Conservation (phyloP, 352 stramenopile genomes). For the Achlya hypogyna region DNA sequence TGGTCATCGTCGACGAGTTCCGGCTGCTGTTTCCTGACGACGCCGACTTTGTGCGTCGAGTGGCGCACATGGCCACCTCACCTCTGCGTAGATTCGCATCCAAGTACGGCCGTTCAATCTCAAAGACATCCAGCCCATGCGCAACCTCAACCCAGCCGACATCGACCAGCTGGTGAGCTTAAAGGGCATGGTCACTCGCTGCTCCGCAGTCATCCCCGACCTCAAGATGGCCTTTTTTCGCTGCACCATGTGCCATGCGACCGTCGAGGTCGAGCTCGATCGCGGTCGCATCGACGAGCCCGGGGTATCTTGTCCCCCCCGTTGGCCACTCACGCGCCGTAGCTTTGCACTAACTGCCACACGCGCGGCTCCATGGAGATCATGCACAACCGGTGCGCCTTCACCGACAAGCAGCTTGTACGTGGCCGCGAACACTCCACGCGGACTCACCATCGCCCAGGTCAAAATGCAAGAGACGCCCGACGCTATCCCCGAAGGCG, state of each 20-base stretch:
- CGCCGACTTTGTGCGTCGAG: constrained; percentile 31
- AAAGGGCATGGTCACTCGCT: constrained; percentile 97
- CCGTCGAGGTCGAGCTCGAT: constrained; percentile 89
- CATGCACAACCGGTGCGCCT: constrained; percentile 96
- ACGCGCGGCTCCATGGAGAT: constrained; percentile 92
- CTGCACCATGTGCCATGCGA: constrained; percentile 90
- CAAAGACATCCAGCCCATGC: constrained; percentile 88
- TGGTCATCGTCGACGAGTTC: constrained; percentile 91
- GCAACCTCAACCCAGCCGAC: constrained; percentile 93
- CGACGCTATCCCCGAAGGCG: constrained; percentile 95
- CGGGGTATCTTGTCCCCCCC: constrained; percentile 21
- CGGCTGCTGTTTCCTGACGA: constrained; percentile 43
- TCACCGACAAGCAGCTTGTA: constrained; percentile 96
- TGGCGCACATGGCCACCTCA: not conserved
- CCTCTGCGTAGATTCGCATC: constrained; percentile 33
- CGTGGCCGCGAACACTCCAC: not conserved
- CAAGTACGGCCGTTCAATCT: constrained; percentile 98
- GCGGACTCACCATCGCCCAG: not conserved
- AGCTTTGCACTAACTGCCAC: constrained; percentile 80
- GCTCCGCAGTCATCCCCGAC: constrained; percentile 95
- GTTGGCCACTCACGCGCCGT: not conserved
- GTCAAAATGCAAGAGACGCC: constrained; percentile 97
- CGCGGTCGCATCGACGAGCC: constrained; percentile 95
- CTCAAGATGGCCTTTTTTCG: constrained; percentile 97
- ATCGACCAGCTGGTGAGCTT: constrained; percentile 97